Percentiles rank a stretch among this genome's conserved stretches.
Conservation (phyloP, 2,329 filamentous ascomycete genomes). For the Leptographium flavum region DNA sequence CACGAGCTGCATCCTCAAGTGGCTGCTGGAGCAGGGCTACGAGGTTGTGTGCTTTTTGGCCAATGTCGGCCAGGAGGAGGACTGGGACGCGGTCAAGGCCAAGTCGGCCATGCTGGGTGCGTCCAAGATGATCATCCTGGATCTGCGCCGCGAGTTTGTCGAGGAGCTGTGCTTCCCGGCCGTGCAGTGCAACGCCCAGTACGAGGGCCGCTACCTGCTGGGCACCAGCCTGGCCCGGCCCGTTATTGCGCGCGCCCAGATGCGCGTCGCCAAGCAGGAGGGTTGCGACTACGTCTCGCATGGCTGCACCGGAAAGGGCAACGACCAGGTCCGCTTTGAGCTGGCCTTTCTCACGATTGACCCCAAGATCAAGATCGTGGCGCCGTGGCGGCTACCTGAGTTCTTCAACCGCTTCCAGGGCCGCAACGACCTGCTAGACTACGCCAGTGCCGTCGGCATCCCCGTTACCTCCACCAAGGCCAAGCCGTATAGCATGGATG, state of each 20-base stretch:
- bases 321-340: slow-evolving; percentile 23
- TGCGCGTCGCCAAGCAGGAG: slow-evolving; percentile 47
- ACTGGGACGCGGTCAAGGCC: slow-evolving; percentile 56
- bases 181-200: slow-evolving; percentile 59
- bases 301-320: slow-evolving; percentile 45
- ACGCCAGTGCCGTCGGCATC: slow-evolving; percentile 51
- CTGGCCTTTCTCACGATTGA: slow-evolving; percentile 26
- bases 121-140: slow-evolving; percentile 44
- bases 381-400: slow-evolving; percentile 57
- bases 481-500: slow-evolving; percentile 49
- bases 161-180: slow-evolving; percentile 70
- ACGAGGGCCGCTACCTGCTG: slow-evolving; percentile 40
- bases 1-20: slow-evolving; percentile 13
- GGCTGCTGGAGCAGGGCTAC: slow-evolving; percentile 33
- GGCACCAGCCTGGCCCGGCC: slow-evolving; percentile 53
- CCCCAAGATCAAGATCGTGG: slow-evolving; percentile 55
- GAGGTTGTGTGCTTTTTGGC: slow-evolving; percentile 51
- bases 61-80: slow-evolving; percentile 64
- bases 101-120: slow-evolving; percentile 50
- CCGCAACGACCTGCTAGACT: slow-evolving; percentile 59
- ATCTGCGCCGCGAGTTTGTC: slow-evolving; percentile 63
- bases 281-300: slow-evolving; percentile 25
- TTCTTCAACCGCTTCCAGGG: slow-evolving; percentile 60
- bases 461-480: slow-evolving; percentile 61
- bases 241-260: slow-evolving; percentile 54